These are phyloP conservation scores for Pythium graminicola DNA, from an alignment of 352 stramenopile species.

Conservation along the genomic window DNA sequence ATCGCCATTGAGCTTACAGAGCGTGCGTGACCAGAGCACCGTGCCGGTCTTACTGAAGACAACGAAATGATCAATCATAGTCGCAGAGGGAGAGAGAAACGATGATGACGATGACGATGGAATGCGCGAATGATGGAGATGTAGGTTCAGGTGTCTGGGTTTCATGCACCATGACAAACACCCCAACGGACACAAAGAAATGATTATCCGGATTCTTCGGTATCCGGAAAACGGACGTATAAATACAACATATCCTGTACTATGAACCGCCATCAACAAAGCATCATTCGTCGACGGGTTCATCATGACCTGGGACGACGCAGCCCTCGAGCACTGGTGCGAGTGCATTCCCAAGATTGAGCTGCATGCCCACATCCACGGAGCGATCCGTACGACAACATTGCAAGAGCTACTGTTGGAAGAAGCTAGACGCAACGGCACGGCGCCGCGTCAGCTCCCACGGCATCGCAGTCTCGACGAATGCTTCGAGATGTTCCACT, in stretches of 20 bases:
- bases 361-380: constrained; percentile 86
- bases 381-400: constrained; percentile 63
- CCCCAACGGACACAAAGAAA: constrained; percentile 17
- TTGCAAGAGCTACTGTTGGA: constrained; percentile 58
- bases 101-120: background rate
- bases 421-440: constrained; percentile 26
- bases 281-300: too few species aligned
- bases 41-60: constrained; percentile 89
- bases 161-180: background rate
- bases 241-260: background rate
- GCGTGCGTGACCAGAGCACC: constrained; percentile 85
- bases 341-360: constrained; percentile 70
- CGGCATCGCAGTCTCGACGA: constrained; percentile 59
- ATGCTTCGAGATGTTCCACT: constrained; percentile 85
- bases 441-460: constrained; percentile 31
- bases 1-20: constrained; percentile 82
- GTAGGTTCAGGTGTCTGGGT: background rate
- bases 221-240: constrained; percentile 7
- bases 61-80: constrained; percentile 91
- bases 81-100: background rate
- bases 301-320: constrained; percentile 21
- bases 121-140: background rate
- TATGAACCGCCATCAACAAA: too few species aligned
- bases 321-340: constrained; percentile 38
- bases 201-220: constrained; percentile 15